Conservation (phyloP, 1,284 basidiomycete species). For the Ustilago bromivora region DNA sequence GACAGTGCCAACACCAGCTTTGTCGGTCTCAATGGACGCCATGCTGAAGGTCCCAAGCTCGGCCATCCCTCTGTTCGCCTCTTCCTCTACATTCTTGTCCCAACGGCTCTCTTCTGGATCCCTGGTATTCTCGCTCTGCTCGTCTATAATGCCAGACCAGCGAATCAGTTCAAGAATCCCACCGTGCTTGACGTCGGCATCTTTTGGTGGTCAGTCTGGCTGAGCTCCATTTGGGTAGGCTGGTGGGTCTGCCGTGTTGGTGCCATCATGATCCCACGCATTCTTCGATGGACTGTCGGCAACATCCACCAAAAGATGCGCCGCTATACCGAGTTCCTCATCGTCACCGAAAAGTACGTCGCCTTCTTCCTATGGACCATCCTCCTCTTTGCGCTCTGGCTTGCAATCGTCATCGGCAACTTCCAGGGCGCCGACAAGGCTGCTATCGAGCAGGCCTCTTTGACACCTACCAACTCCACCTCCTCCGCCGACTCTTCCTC, state of each 20-base stretch:
- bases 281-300: slow-evolving; percentile 30
- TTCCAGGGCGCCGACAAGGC: slow-evolving; percentile 57
- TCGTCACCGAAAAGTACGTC: slow-evolving; percentile 67
- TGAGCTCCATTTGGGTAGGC: slow-evolving; percentile 82
- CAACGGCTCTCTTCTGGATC: slow-evolving; percentile 67
- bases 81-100: slow-evolving; percentile 42
- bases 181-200: slow-evolving; percentile 75
- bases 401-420: slow-evolving; percentile 61
- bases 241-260: slow-evolving; percentile 84
- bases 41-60: slow-evolving; percentile 9
- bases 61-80: slow-evolving; percentile 41
- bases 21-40: slow-evolving; percentile 44
- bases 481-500: slow-evolving; percentile 26
- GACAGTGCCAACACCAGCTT: slow-evolving; percentile 47
- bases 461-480: slow-evolving; percentile 51
- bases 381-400: slow-evolving; percentile 73
- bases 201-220: slow-evolving; percentile 89
- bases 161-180: slow-evolving; percentile 72
- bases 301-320: slow-evolving; percentile 71
- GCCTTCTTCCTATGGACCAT: slow-evolving; percentile 82
- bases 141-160: slow-evolving; percentile 72
- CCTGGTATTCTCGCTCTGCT: slow-evolving; percentile 79
- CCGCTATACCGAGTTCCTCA: slow-evolving; percentile 76
- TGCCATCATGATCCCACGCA: slow-evolving; percentile 72
- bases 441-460: slow-evolving; percentile 30